Evolutionary conservation across 176 grass and related monocot species (phyloP), one percentile per base, ranked within the genome.

Genomic region (Musa beccarii): DNA sequence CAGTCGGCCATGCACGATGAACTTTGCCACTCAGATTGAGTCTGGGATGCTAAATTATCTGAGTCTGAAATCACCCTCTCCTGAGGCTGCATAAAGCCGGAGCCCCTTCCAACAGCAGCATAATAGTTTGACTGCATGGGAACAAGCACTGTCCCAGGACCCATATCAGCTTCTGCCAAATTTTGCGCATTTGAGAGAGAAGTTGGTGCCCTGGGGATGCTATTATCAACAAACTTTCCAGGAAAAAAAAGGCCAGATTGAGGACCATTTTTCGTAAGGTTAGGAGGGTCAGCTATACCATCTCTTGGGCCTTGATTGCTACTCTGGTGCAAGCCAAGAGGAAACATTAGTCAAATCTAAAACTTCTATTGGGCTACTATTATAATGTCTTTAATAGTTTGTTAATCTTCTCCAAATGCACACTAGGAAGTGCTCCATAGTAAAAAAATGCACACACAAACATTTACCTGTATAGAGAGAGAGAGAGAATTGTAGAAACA

Each of bases 141-240:
- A 81, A 64, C 53, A 82, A 71, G 68, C 63, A 51, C 23, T 54
- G 63, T 8, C 79, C 28, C 19, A 70, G 55, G 53, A 87, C 82
- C 70, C 74, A 87, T 78, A 53, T 85, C 82, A n/a, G 88, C 49
- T 56, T 91, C 88, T 71, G 71, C 59, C n/a, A 91, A 54, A 63
- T 63, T 81, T 51, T 84, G 85, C 2, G 71, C 64, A 79, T 91
- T 87, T 78, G 83, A 54, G 51, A 91, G 82, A 61, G 86, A 79
- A 49, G 82, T 54, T 21, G 79, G 85, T 11, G 76, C 75, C 53
- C 66, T 59, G 7, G 85, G 79, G n/a, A 85, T 81, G 72, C 52
- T 85, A 66, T 85, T 83, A 29, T 87, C 88, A 13, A 77, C 79
- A 80, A 91, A 85, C 63, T 87, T 87, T 16, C 79, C 85, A 25